These are phyloP conservation scores for Fonsecaea monophora DNA, from an alignment of 2,329 filamentous ascomycete species.

Conservation along the genomic window DNA sequence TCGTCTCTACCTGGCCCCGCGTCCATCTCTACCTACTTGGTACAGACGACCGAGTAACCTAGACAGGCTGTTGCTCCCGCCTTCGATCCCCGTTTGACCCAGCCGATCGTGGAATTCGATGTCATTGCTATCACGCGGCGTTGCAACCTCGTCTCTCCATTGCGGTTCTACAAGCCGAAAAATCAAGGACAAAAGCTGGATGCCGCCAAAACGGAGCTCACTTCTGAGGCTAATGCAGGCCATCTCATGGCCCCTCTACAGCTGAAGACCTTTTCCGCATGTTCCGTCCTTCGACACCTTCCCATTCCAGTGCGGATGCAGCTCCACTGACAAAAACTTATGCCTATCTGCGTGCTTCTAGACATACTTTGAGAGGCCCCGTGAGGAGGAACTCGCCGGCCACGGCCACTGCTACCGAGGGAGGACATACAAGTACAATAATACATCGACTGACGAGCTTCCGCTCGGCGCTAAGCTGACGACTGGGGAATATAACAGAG, in stretches of 20 bases:
- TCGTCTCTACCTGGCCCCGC: neutral
- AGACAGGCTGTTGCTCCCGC: neutral
- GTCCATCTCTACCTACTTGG: too few relatives aligned
- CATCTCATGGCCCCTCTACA: conserved; percentile 7
- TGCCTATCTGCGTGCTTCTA: neutral
- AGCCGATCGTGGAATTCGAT: neutral
- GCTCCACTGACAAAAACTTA: neutral
- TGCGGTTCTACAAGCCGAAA: neutral
- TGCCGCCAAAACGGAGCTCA: conserved; percentile 3
- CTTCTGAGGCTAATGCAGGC: conserved; percentile 17
- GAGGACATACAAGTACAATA: neutral
- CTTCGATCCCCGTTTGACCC: neutral
- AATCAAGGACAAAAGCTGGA: neutral
- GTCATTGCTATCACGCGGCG: neutral
- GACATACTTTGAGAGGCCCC: neutral
- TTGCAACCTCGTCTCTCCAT: neutral
- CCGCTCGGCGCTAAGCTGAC: neutral
- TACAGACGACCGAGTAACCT: neutral
- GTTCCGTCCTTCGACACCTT: neutral
- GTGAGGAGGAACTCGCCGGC: neutral
- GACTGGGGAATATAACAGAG: neutral
- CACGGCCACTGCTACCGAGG: neutral
- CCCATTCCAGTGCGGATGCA: neutral
- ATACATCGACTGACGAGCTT: neutral
- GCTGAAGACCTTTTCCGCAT: neutral